Percentiles rank a stretch among this genome's conserved stretches.
These are phyloP conservation scores for Arxiozyma heterogenica DNA, from an alignment of 1,139 yeast species.

Conservation along the genomic window DNA sequence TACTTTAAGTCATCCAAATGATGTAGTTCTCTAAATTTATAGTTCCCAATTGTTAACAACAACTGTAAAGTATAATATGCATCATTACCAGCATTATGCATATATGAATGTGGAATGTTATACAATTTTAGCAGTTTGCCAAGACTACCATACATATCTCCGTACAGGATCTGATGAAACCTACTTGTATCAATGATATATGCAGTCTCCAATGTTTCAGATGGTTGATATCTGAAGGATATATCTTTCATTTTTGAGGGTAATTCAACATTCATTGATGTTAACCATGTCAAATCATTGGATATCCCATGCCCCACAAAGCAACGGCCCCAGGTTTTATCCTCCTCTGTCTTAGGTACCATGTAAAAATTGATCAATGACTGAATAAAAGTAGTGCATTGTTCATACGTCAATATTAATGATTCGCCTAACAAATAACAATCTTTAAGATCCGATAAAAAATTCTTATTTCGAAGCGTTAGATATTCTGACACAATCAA, in stretches of 20 bases:
- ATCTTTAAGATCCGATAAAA: slow-evolving; percentile 52
- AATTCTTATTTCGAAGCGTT: slow-evolving; percentile 43
- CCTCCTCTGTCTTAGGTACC: slow-evolving; percentile 17
- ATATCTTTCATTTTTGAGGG: slow-evolving; percentile 16
- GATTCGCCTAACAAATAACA: slow-evolving; percentile 51
- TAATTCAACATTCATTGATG: slow-evolving; percentile 38
- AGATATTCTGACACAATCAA: slow-evolving; percentile 45
- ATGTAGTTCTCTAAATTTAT: slow-evolving; percentile 35
- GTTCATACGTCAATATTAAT: slow-evolving; percentile 33
- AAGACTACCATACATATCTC: slow-evolving; percentile 41
- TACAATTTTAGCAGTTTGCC: slow-evolving; percentile 43
- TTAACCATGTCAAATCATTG: slow-evolving; percentile 55
- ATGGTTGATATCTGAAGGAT: slow-evolving; percentile 17
- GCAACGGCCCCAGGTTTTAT: slow-evolving; percentile 27
- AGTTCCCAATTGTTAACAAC: slow-evolving; percentile 47
- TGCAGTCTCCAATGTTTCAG: slow-evolving; percentile 8
- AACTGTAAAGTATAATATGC: slow-evolving; percentile 57
- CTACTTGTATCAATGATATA: slow-evolving; percentile 44
- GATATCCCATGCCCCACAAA: slow-evolving; percentile 61
- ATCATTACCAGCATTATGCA: slow-evolving; percentile 79
- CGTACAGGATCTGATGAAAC: slow-evolving; percentile 40
- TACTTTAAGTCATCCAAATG: slow-evolving; percentile 27
- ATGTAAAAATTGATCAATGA: slow-evolving; percentile 39
- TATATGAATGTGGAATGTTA: slow-evolving; percentile 49
- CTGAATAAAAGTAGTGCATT: slow-evolving; percentile 38